A percentile compares a stretch with the other conserved stretches of the same genome.
phyloP scores from a whole-genome alignment of 495 filamentous ascomycete species.

The Xylaria sp. region DNA sequence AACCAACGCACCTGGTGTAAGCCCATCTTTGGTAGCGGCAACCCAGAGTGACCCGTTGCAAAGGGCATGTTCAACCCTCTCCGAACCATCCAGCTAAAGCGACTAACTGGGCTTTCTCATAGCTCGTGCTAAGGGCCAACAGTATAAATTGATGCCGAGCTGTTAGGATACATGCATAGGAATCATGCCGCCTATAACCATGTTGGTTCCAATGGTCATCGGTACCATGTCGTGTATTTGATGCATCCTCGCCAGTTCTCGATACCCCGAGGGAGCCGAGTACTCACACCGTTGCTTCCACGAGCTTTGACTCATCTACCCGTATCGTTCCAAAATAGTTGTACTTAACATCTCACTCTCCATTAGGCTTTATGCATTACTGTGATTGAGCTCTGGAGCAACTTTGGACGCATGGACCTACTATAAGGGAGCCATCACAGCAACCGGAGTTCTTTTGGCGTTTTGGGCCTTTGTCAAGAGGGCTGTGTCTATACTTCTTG shows the following conservation, averaged over 20 bases:
- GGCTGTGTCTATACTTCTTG: slow-evolving; percentile 14
- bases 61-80: slow-evolving; percentile 66
- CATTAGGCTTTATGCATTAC: slow-evolving; percentile 35
- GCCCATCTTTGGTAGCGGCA: slow-evolving; percentile 65
- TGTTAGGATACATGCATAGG: slow-evolving; percentile 5
- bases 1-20: slow-evolving; percentile 65
- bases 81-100: slow-evolving; percentile 43
- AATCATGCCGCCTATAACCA: background rate
- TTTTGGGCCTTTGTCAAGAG: slow-evolving; percentile 37
- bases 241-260: slow-evolving; percentile 29
- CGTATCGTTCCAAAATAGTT: slow-evolving; percentile 29
- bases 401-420: slow-evolving; percentile 10
- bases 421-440: slow-evolving; percentile 31
- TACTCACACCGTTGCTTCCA: slow-evolving; percentile 20
- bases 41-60: slow-evolving; percentile 73
- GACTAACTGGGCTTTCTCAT: slow-evolving; percentile 42
- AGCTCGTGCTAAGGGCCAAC: slow-evolving; percentile 58
- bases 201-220: background rate
- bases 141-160: slow-evolving; percentile 37
- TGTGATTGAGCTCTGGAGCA: slow-evolving; percentile 28
- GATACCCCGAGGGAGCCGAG: slow-evolving; percentile 24
- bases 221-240: slow-evolving; percentile 15
- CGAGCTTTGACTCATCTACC: slow-evolving; percentile 19
- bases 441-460: slow-evolving; percentile 43
- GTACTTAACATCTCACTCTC: slow-evolving; percentile 28